These are phyloP conservation scores for Yamadazyma diospyri DNA, from an alignment of 1,139 yeast genomes.

Conservation along the genomic window DNA sequence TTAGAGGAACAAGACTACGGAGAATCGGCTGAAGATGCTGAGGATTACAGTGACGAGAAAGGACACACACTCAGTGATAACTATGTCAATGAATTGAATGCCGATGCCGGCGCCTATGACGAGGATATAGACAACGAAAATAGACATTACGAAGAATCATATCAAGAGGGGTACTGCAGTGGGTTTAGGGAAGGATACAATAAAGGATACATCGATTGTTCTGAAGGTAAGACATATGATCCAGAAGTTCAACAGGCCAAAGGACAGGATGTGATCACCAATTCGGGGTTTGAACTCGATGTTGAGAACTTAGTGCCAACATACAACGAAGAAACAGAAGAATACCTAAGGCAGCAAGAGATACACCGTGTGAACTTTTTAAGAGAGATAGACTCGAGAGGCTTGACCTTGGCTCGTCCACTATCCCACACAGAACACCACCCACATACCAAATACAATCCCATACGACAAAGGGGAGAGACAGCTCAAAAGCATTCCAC, in stretches of 20 bases:
- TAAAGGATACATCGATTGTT: background rate
- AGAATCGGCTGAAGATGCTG: background rate
- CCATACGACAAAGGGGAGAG: background rate
- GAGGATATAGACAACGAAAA: conserved; percentile 2
- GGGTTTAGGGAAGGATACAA: conserved; percentile 1
- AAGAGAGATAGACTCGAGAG: conserved; percentile 19
- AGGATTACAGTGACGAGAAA: background rate
- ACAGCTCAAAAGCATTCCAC: background rate
- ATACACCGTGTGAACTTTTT: conserved; percentile 21
- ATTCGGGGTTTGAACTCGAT: conserved; percentile 11
- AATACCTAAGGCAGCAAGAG: conserved; percentile 17
- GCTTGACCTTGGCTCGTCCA: background rate
- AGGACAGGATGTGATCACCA: background rate
- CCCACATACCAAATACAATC: background rate
- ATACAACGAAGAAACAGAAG: conserved; percentile 4
- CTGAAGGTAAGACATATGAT: too few species aligned
- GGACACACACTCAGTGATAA: too few species aligned
- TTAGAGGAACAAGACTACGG: conserved; percentile 5
- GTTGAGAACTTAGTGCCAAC: conserved; percentile 10
- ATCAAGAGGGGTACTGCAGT: conserved; percentile 12
- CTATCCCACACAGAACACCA: background rate
- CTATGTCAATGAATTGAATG: conserved; percentile 10
- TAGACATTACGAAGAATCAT: conserved; percentile 1
- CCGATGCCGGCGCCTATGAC: conserved; percentile 18
- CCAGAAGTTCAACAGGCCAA: too few species aligned